phyloP scores from a whole-genome alignment of 768 basidiomycete species.

The Boletus subcaerulescens region DNA sequence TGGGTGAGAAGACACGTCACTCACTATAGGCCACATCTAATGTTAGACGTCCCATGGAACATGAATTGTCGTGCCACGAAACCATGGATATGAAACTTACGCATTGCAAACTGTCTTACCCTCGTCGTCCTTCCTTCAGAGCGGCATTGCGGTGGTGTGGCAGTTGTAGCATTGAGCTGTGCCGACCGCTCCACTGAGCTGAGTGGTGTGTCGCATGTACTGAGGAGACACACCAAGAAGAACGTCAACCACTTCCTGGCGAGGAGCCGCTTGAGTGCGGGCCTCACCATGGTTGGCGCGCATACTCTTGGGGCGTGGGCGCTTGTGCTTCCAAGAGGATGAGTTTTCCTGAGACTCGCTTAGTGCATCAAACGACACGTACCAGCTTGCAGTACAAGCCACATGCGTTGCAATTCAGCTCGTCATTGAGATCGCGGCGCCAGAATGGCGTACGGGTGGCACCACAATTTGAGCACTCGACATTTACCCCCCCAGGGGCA shows the following conservation, averaged over 20 bases:
- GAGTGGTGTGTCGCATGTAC: constrained; percentile 28
- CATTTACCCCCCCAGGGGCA: constrained; percentile 62
- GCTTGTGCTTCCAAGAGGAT: constrained; percentile 59
- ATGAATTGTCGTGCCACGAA: constrained; percentile 11
- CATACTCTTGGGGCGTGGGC: constrained; percentile 87
- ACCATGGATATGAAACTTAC: constrained; percentile 44
- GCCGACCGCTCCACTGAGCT: constrained; percentile 30
- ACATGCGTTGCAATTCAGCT: constrained; percentile 87
- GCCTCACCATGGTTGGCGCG: constrained; percentile 73
- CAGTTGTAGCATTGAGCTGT: constrained; percentile 87
- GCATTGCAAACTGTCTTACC: constrained; percentile 91
- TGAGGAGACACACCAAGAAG: constrained; percentile 56
- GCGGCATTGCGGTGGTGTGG: constrained; percentile 83
- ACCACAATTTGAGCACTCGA: constrained; percentile 85
- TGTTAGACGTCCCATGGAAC: constrained; percentile 1
- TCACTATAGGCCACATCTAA: constrained; percentile 75
- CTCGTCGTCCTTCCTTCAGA: constrained; percentile 90
- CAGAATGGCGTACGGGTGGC: constrained; percentile 87
- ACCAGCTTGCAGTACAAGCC: constrained; percentile 86
- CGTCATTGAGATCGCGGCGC: constrained; percentile 83
- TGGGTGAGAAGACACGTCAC: constrained; percentile 20
- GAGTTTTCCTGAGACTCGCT: not conserved
- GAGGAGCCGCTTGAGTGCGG: constrained; percentile 58
- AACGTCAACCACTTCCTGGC: constrained; percentile 71
- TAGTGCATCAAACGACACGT: constrained; percentile 23